phyloP scores from a whole-genome alignment of 1,139 yeast genomes.

The Saccharomycopsis phalli region DNA sequence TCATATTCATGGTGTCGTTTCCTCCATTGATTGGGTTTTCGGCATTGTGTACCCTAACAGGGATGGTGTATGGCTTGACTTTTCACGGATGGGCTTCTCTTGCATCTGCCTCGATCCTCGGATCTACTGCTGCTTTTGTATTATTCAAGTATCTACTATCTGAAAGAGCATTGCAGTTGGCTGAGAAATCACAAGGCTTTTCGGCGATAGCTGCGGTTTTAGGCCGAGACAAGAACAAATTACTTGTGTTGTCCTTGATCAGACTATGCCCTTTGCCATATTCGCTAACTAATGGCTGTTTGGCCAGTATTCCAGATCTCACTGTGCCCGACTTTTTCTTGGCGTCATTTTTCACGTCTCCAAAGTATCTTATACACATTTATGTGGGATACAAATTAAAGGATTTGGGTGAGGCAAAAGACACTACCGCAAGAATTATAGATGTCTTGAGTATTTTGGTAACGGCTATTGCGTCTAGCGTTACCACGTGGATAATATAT shows the following conservation, averaged over 20 bases:
- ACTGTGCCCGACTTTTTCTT: constrained; percentile 50
- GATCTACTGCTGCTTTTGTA: constrained; percentile 66
- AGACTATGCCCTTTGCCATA: constrained; percentile 90
- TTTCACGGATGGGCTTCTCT: constrained; percentile 68
- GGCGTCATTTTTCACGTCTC: constrained; percentile 72
- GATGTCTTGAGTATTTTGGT: constrained; percentile 56
- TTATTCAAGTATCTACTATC: constrained; percentile 54
- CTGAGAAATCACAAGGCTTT: constrained; percentile 49
- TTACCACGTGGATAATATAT: constrained; percentile 68
- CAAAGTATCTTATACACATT: constrained; percentile 67
- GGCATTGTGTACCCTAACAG: constrained; percentile 56
- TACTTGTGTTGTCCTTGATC: constrained; percentile 58
- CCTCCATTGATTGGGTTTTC: constrained; percentile 89
- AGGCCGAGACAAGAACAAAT: constrained; percentile 54
- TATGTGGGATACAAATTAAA: constrained; percentile 76
- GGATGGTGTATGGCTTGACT: constrained; percentile 78
- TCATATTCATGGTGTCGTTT: constrained; percentile 49
- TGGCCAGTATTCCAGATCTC: constrained; percentile 77
- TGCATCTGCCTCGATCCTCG: constrained; percentile 59
- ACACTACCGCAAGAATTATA: constrained; percentile 43
- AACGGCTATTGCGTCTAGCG: constrained; percentile 47
- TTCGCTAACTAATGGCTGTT: constrained; percentile 84
- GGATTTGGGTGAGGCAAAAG: constrained; percentile 54
- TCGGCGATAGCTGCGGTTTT: constrained; percentile 70
- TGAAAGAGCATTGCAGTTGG: constrained; percentile 47